A percentile compares a stretch with the other conserved stretches of the same genome.
phyloP scores from a whole-genome alignment of 2,329 filamentous ascomycete species.

The Ophiostoma ips region DNA sequence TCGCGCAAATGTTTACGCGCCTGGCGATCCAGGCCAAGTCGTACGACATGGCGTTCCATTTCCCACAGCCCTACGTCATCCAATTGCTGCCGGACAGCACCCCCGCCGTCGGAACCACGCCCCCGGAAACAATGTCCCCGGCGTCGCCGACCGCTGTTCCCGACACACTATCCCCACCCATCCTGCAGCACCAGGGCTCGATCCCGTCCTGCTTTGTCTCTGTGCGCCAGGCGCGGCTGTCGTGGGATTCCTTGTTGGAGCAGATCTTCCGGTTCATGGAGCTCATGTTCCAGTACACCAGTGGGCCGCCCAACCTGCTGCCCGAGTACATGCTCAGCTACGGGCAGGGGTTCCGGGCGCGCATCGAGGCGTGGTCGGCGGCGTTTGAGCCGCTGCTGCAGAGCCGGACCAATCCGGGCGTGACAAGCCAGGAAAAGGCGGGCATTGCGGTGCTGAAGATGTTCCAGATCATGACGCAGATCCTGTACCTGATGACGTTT shows the following conservation, averaged over 20 bases:
- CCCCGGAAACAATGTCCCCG: too few relatives aligned
- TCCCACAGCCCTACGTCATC: conserved; percentile 47
- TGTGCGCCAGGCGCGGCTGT: conserved; percentile 39
- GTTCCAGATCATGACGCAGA: conserved; percentile 42
- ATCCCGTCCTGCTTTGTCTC: conserved; percentile 34
- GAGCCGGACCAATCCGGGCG: conserved; percentile 32
- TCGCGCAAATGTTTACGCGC: conserved; percentile 49
- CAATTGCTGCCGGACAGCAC: conserved; percentile 27
- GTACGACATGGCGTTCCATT: conserved; percentile 56
- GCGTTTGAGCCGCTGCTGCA: conserved; percentile 43
- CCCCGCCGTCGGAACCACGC: conserved; percentile 12
- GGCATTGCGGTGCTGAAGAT: conserved; percentile 49
- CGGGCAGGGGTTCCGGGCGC: conserved; percentile 32
- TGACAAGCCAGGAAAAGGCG: conserved; percentile 41
- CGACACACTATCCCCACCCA: conserved; percentile 28
- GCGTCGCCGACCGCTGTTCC: conserved; percentile 17
- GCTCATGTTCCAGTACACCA: conserved; percentile 32
- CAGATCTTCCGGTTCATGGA: conserved; percentile 46
- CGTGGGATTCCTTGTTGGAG: conserved; percentile 43
- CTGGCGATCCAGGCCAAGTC: conserved; percentile 52
- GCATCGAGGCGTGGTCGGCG: conserved; percentile 38
- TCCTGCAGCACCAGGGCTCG: conserved; percentile 23
- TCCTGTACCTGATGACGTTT: conserved; percentile 48
- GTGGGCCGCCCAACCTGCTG: conserved; percentile 38
- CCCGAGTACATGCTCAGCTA: conserved; percentile 34